Evolutionary conservation across 2,329 filamentous ascomycete species (phyloP).

Genomic region (Metarhizium robertsii): DNA sequence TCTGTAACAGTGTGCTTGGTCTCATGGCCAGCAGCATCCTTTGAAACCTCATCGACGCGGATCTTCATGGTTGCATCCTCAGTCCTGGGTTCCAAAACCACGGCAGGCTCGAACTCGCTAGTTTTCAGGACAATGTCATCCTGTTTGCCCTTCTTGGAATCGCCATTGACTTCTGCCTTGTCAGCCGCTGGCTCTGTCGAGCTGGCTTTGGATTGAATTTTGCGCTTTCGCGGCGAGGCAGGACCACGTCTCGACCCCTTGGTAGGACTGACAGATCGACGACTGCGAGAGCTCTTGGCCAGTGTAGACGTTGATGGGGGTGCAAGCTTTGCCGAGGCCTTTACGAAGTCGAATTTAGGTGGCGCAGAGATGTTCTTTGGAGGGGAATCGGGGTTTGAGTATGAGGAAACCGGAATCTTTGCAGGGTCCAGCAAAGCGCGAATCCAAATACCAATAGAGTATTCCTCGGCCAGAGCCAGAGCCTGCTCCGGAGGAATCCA

Average conservation of each 20-base stretch:
- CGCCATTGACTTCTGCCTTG: slow-evolving; percentile 20
- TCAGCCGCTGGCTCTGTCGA: slow-evolving; percentile 21
- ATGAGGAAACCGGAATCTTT: slow-evolving; percentile 56
- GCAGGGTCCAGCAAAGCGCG: slow-evolving; percentile 83
- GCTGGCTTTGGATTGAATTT: slow-evolving; percentile 33
- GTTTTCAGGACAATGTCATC: slow-evolving; percentile 34
- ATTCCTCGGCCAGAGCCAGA: slow-evolving; percentile 75
- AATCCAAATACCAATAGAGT: slow-evolving; percentile 79
- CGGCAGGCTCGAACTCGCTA: slow-evolving; percentile 37
- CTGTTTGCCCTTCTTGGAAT: slow-evolving; percentile 18
- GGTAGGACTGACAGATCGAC: slow-evolving; percentile 49
- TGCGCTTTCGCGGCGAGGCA: slow-evolving; percentile 47
- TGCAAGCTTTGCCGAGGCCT: slow-evolving; percentile 31
- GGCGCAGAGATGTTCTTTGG: slow-evolving; percentile 72
- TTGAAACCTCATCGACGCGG: slow-evolving; percentile 54
- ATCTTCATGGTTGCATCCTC: slow-evolving; percentile 57
- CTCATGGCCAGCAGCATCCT: slow-evolving; percentile 47
- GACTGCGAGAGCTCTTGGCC: slow-evolving; percentile 37
- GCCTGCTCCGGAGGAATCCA: slow-evolving; percentile 86
- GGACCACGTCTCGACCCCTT: slow-evolving; percentile 38
- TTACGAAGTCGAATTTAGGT: slow-evolving; percentile 61
- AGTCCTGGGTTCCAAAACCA: slow-evolving; percentile 41
- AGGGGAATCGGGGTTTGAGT: slow-evolving; percentile 53
- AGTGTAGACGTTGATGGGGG: slow-evolving; percentile 40
- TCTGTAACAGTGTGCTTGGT: slow-evolving; percentile 65